Base-by-base conservation (phyloP, 2,329 filamentous ascomycete species). In the Alternaria atra region DNA sequence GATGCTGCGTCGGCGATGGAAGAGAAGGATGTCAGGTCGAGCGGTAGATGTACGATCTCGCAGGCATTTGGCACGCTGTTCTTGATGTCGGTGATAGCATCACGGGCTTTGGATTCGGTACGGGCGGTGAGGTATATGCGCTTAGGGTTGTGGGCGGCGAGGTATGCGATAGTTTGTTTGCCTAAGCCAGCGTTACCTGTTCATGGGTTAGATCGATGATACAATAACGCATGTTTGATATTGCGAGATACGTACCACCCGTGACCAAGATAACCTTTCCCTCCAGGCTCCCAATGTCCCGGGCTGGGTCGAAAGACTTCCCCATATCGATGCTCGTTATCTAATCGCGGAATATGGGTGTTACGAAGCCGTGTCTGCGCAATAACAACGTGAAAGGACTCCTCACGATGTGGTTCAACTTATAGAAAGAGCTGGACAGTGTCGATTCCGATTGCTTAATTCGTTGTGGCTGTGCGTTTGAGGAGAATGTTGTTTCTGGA, bases 51-150 rank as follows among this genome's bases (percentile, higher is more conserved):
- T 13, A 76, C 66, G 55, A 82, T 74, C 6, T 70, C 69, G 69
- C 67, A 69, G 44, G 77, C 76, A 44, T 74, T 67, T 4, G 80
- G 77, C 4, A 77, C 69, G 5, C 63, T 52, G 5, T 64, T 55
- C n/a, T 78, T 74, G 66, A 83, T 75, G n/a, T 79, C 74, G 20
- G 70, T 52, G 57, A 84, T 81, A 20, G 81, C 75, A n/a, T 74
- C 65, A 12, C 73, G 58, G 30, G 81, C 82, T 69, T 81, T 82
- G 46, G 75, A 76, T 13, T 73, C 69, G 30, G 75, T 81, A 58
- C 83, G 80, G 1, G 81, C 80, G 30, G 79, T 80, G 63, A 86
- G 78, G 69, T 81, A 84, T 65, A 86, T 82, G 7, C 77, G 72
- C 6, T 71, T 46, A 9, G 83, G 83, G 5, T 77, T 76, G 67